Base-by-base conservation (phyloP, 2,329 filamentous ascomycete species). In the Thelonectria olida region DNA sequence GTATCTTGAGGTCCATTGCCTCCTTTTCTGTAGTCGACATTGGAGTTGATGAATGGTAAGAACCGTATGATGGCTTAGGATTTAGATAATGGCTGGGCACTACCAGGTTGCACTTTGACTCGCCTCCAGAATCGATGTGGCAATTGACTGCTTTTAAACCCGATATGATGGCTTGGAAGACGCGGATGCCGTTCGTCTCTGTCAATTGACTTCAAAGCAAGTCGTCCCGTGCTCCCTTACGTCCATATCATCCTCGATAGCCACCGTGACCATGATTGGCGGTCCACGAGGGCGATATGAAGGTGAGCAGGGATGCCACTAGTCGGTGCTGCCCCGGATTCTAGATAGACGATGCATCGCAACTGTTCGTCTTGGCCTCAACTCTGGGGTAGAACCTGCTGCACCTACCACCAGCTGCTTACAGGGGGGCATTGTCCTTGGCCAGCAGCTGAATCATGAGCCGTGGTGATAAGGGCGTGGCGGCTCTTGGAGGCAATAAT, bases 1-100 rank as follows among this genome's bases (percentile, higher is more conserved):
- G 34, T 13, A 28, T 38, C 54, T 58, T 31, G 10, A 12, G 22
- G 19, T 54, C 44, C 36, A 55, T 50, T 19, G 5, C 12, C 7
- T 55, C 42, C 2, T 62, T 58, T 2, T 58, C 48, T 1, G n/a
- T 15, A 3, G 12, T 22, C 1, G 59, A 39, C 54, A 62, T 58
- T 41, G 15, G 12, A 17, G 39, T 27, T 44, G 15, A 15, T 13
- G 20, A 15, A 25, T 5, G 27, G 10, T 27, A 22, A 17, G 34
- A n/a, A 25, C 9, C n/a, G n/a, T n/a, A 7, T 38, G 31, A 19
- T 15, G 12, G 15, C 15, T 7, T 12, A 3, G 22, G 17, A 45
- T n/a, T n/a, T n/a, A n/a, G n/a, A n/a, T n/a, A n/a, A n/a, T n/a
- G 3, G 23, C 12, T 42, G 9, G 6, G 20, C 34, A 47, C 36